phyloP scores from a whole-genome alignment of 1,284 basidiomycete species.

The Sanghuangporus weigelae region DNA sequence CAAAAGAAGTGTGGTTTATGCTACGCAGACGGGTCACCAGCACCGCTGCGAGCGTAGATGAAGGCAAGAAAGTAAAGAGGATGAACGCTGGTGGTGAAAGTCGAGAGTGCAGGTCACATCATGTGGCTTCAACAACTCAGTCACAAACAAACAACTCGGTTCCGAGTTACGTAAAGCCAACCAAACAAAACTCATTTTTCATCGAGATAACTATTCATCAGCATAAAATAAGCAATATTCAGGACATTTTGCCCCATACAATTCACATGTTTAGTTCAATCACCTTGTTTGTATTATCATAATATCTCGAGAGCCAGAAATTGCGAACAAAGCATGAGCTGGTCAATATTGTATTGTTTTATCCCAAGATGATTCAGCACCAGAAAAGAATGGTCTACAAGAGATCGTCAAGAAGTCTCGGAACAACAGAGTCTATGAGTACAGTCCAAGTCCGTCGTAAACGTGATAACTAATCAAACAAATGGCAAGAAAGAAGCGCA shows the following conservation, averaged over 20 bases:
- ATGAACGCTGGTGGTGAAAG: neutral
- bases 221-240: too few relatives aligned
- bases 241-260: too few relatives aligned
- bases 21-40: constrained; percentile 10
- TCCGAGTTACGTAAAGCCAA: neutral
- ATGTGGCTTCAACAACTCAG: neutral
- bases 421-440: neutral
- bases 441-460: neutral
- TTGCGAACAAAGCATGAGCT: too few relatives aligned
- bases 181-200: neutral
- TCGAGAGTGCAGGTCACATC: neutral
- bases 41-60: constrained; percentile 12
- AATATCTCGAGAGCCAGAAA: too few relatives aligned
- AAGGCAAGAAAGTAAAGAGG: neutral
- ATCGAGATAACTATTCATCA: neutral
- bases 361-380: too few relatives aligned
- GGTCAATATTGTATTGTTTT: too few relatives aligned
- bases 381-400: neutral
- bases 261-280: too few relatives aligned
- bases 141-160: neutral
- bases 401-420: neutral
- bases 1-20: constrained; percentile 3
- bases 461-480: neutral
- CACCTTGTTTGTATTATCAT: too few relatives aligned
- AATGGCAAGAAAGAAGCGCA: neutral